phyloP scores from a whole-genome alignment of 1,284 basidiomycete species.

The Microbotryum silenes-acaulis region DNA sequence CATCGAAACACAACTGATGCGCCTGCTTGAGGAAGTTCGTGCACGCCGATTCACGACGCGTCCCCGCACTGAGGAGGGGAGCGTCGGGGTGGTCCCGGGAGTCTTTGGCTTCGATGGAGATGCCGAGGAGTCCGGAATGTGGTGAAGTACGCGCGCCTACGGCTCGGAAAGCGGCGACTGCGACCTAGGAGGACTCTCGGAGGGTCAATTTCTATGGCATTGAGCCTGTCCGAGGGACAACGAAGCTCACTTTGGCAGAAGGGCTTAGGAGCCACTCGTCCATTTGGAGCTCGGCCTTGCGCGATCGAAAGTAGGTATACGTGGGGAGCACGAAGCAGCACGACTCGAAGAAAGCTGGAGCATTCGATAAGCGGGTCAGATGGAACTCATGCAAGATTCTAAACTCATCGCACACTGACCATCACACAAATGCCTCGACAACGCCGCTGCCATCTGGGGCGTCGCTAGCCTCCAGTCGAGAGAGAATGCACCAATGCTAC shows the following conservation, averaged over 20 bases:
- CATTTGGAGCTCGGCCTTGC: background rate
- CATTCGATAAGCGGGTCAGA: background rate
- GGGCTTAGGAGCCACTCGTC: background rate
- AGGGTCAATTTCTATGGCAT: background rate
- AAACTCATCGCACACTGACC: background rate
- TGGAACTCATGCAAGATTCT: background rate
- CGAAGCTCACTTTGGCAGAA: conserved; percentile 1
- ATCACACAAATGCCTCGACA: conserved; percentile 13
- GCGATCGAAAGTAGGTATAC: conserved; percentile 9
- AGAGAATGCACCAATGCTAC: conserved; percentile 5
- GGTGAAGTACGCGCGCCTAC: conserved; percentile 20
- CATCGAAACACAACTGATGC: conserved; percentile 8
- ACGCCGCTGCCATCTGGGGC: conserved; percentile 7
- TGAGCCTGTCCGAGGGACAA: background rate
- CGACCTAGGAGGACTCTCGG: conserved; percentile 2
- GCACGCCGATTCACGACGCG: conserved; percentile 16
- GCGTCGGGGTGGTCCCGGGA: background rate
- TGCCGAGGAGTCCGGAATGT: conserved; percentile 23
- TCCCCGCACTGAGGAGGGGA: conserved; percentile 8
- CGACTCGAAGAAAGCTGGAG: conserved; percentile 22
- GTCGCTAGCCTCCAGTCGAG: conserved; percentile 21
- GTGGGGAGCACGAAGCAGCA: conserved; percentile 24
- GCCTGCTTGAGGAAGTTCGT: conserved; percentile 5
- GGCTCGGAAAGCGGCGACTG: conserved; percentile 16
- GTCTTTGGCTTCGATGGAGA: background rate